Evolutionary conservation across 305 asterid species (phyloP).

Genomic region (Fraxinus baroniana): DNA sequence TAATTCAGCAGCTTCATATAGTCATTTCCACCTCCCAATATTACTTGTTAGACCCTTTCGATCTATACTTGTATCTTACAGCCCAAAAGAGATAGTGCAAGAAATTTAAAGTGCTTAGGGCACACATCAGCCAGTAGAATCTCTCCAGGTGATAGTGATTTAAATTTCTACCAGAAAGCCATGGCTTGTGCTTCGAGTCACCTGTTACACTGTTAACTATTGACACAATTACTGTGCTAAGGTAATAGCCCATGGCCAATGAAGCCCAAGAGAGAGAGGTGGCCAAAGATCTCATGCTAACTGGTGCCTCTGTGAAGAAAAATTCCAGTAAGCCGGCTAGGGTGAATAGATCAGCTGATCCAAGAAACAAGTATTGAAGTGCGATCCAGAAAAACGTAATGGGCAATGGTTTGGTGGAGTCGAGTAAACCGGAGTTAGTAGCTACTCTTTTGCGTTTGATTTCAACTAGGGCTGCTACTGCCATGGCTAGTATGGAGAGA

Average conservation of each 20-base stretch:
- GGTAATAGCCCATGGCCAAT: conserved; percentile 74
- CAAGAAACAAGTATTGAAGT: conserved; percentile 72
- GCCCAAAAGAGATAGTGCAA: conserved; percentile 83
- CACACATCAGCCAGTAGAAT: conserved; percentile 89
- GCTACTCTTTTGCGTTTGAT: conserved; percentile 67
- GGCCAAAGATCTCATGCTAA: conserved; percentile 76
- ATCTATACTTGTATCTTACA: conserved; percentile 55
- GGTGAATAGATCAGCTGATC: conserved; percentile 88
- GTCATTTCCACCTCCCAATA: not conserved
- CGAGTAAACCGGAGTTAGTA: conserved; percentile 27
- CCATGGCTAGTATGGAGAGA: conserved; percentile 75
- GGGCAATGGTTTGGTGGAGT: conserved; percentile 50
- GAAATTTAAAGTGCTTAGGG: conserved; percentile 68
- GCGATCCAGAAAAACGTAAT: conserved; percentile 79
- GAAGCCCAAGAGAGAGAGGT: conserved; percentile 84
- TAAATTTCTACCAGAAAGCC: conserved; percentile 69
- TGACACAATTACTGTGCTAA: conserved; percentile 71
- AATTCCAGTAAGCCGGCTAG: conserved; percentile 83
- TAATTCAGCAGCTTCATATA: not conserved
- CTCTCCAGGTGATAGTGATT: conserved; percentile 64
- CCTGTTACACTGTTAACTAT: conserved; percentile 63
- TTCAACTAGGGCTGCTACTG: conserved; percentile 75
- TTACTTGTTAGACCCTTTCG: conserved; percentile 27
- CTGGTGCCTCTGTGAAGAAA: conserved; percentile 88
- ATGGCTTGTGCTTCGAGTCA: conserved; percentile 36